Evolutionary conservation across 495 filamentous ascomycete species (phyloP), one percentile per base, ranked within the genome.

Genomic region (Neurospora sp.): DNA sequence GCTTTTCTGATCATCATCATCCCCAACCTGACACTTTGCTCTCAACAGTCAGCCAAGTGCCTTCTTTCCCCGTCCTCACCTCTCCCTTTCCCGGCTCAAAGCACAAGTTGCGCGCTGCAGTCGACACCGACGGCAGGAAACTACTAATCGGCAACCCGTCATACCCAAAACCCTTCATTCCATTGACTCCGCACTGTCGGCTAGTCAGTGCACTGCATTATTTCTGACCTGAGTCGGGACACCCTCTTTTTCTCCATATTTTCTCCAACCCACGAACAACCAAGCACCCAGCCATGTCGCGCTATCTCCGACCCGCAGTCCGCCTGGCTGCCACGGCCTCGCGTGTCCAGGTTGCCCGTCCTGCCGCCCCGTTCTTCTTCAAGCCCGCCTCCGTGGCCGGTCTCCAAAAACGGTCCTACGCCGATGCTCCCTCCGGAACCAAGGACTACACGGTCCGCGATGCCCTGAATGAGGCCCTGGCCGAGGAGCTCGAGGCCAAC

Each of bases 361-460:
- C 79, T 48, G 70, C 85, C 77, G 84, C 86, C 82, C 84, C 81
- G 77, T 82, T 77, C 80, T 84, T 76, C 86, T 89, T 79, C 85
- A 76, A 72, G 84, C 78, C 83, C 85, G 73, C 71, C 74, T 79
- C 79, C 76, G 74, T 81, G 40, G 74, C 79, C 45, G 76, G 77
- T 72, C 76, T 83, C 72, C 85, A 88, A 81, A 83, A 80, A 78
- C 82, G 86, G 76, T 83, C 83, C 31, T 89, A 88, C 75, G 86
- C 88, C 77, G 83, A 85, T 73, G 83, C 81, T 54, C 54, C 54
- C 54, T 86, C 85, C 78, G 92, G 92, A 54, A 82, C 84, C 74
- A 98, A 97, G 86, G 93, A 99, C 79, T 93, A 97, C 83, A 96
- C 96, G 62, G 96, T 98, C 77, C 89, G 96, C 85, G 96, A 99